Evolutionary conservation across 1,139 yeast genomes (phyloP), one percentile per base, ranked within the genome.

Genomic region (Pichia inconspicua): DNA sequence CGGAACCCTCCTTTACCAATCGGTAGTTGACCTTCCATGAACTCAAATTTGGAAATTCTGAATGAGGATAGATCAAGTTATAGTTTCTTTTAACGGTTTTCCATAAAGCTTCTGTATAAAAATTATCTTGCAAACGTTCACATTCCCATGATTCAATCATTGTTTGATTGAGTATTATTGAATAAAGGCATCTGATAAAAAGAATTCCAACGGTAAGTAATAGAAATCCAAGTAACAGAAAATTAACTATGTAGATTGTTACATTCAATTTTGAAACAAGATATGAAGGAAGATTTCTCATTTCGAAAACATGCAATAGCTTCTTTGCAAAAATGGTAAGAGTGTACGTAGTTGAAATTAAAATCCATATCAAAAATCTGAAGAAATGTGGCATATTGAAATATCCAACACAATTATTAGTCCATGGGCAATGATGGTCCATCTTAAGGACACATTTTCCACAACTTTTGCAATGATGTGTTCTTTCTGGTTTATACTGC

Each of bases 111-210:
- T 74, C 78, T 1, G 75, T 72, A 45, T 67, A 72, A 51, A 82
- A 74, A 55, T 83, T 86, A 9, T 80, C 72, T 49, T 80, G 88
- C 2, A 88, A 69, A 52, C 97, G 73, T 55, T 92, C 97, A 67
- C 74, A 68, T 59, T 92, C 97, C 98, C 98, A 92, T 3, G 76
- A 71, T 65, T 92, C 98, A 50, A 92, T 90, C 63, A 88, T 95
- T 2, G 97, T 82, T 75, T 79, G 83, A n/a, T 97, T 96, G 39
- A 71, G 69, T 3, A 76, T 58, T 55, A 79, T 69, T 58, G 82
- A 80, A 46, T 71, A 64, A 4, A 83, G 35, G 50, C 90, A 83
- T 53, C 96, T 73, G 2, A 82, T 49, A 28, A 81, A 69, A 48
- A 92, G 70, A 5, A 85, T 58, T 0, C 72, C 61, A 3, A 90